A percentile compares a stretch with the other conserved stretches of the same genome.
These are phyloP conservation scores for Diaporthe eres DNA, from an alignment of 2,329 filamentous ascomycete species.

Conservation along the genomic window DNA sequence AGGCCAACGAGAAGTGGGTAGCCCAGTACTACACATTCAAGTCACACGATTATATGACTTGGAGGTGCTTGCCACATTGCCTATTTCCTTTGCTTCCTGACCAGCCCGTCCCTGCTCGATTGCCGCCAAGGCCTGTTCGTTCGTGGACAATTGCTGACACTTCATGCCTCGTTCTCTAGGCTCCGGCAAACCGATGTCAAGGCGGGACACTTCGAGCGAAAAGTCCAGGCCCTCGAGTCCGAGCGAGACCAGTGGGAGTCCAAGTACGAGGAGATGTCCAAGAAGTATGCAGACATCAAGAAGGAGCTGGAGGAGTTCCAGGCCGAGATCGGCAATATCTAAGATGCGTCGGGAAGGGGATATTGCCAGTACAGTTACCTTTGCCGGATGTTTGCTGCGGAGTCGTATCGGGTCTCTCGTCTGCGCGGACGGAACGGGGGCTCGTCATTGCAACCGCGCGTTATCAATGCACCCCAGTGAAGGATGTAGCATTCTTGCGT, in stretches of 20 bases:
- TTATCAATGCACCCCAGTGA: conserved; percentile 31
- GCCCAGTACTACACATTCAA: conserved; percentile 43
- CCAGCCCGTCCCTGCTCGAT: not conserved
- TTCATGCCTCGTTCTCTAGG: conserved; percentile 63
- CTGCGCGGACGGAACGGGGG: conserved; percentile 21
- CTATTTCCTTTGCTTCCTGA: conserved; percentile 29
- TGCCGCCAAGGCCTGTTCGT: not conserved
- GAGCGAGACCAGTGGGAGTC: conserved; percentile 94
- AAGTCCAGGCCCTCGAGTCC: conserved; percentile 95
- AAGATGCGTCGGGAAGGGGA: conserved; percentile 52
- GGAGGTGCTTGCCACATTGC: conserved; percentile 43
- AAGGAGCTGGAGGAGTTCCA: conserved; percentile 95
- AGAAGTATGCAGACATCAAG: conserved; percentile 87
- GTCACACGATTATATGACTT: conserved; percentile 42
- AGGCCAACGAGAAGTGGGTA: conserved; percentile 98
- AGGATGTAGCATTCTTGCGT: conserved; percentile 41
- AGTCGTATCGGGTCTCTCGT: conserved; percentile 36
- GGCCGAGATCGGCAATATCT: conserved; percentile 93
- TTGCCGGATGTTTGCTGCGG: conserved; percentile 31
- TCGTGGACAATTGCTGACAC: conserved; percentile 37
- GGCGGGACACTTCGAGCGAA: conserved; percentile 98
- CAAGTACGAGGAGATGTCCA: conserved; percentile 98
- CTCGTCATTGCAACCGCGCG: conserved; percentile 24
- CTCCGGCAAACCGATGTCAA: conserved; percentile 99
- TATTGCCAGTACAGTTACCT: conserved; percentile 26